Base-by-base conservation (phyloP, 805 yeast species). In the Candida andamanensis region DNA sequence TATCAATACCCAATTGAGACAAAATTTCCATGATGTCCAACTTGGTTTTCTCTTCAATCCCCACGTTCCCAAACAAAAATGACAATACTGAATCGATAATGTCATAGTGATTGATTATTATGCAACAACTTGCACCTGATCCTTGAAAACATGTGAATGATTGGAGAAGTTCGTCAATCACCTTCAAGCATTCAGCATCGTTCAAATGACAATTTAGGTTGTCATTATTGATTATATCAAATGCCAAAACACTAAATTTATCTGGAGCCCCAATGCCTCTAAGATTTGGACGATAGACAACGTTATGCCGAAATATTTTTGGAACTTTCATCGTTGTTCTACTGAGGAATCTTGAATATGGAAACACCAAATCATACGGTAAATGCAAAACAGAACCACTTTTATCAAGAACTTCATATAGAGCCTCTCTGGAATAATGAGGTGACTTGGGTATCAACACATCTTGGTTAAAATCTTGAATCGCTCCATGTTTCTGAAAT, bases 121-220 rank as follows among this genome's bases (percentile, higher is more conserved):
- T 69, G 12, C 69, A 56, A 0, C 81, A 69, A 17, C 74, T 74
- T 1, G 75, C 62, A 17, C 61, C 60, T 27, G 57, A 56, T 5
- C 46, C 37, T 26, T 72, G 71, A 46, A 83, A 78, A 26, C 83
- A 80, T 1, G 92, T 94, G 41, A 85, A 76, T 2, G 69, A 53
- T 0, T 66, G 52, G 2, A 85, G 54, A 4, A 87, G 67, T 44
- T 89, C 95, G 48, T 82, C 89, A 21, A 85, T 68, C 1, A 86
- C 84, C 42, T 83, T 83, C 28, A 92, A 63, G 37, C 90, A 76
- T 49, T 92, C 99, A 0, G 97, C 96, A 52, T 92, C 97, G 42
- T 81, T 72, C 27, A 73, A 70, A 2, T 76, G 61, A 7, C 72
- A 52, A 1, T 58, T 43, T 1, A 68, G 46, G 2, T 45, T 35